phyloP scores from a whole-genome alignment of 371 early-diverging fungal genomes.

The Lichtheimia hyalospora region DNA sequence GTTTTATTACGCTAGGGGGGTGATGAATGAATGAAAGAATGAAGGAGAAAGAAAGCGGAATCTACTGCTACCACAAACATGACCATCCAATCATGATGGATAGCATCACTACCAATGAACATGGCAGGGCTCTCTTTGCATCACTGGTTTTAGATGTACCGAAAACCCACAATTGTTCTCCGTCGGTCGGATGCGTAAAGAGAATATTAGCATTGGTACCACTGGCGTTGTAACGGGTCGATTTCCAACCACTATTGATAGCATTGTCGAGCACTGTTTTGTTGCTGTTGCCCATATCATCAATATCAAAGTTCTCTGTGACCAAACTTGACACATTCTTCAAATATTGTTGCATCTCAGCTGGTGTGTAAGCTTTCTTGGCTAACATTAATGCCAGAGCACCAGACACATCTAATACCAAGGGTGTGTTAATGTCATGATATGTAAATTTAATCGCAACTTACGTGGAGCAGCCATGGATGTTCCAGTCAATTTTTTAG shows the following conservation, averaged over 20 bases:
- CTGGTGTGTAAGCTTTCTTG: slow-evolving; percentile 35
- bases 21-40: neutral
- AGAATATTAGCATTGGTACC: slow-evolving; percentile 16
- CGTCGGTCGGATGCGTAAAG: slow-evolving; percentile 20
- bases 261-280: slow-evolving; percentile 45
- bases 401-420: slow-evolving; percentile 39
- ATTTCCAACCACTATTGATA: slow-evolving; percentile 26
- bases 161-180: slow-evolving; percentile 14
- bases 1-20: neutral
- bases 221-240: slow-evolving; percentile 10
- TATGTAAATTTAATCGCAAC: slow-evolving; percentile 4
- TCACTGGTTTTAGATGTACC: slow-evolving; percentile 4
- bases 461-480: slow-evolving; percentile 81
- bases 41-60: no score
- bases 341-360: slow-evolving; percentile 20
- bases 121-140: neutral
- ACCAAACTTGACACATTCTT: slow-evolving; percentile 26
- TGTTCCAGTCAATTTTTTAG: slow-evolving; percentile 62
- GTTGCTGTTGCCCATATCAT: slow-evolving; percentile 36
- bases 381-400: slow-evolving; percentile 42
- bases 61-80: neutral
- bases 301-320: slow-evolving; percentile 31
- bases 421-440: neutral
- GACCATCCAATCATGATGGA: neutral
- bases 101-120: slow-evolving; percentile 1